A percentile compares a stretch with the other conserved stretches of the same genome.
Conservation (phyloP, 2,329 filamentous ascomycete species). For the Diaporthe capsici region DNA sequence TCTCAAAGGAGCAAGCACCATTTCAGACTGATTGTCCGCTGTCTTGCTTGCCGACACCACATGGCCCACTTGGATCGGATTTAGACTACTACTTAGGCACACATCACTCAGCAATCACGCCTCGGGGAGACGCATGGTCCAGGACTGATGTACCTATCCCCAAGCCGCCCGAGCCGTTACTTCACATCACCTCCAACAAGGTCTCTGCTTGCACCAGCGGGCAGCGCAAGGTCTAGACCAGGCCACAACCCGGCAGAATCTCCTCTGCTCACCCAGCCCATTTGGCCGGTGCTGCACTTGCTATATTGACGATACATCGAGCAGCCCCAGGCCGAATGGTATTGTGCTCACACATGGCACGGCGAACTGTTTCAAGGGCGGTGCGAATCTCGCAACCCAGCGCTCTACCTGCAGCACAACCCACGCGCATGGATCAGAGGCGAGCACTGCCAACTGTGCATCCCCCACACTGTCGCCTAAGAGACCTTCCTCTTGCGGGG, state of each 20-base stretch:
- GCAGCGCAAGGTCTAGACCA: neutral
- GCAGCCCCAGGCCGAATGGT: neutral
- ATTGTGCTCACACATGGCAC: neutral
- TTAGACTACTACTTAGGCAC: neutral
- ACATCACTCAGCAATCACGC: conserved; percentile 4
- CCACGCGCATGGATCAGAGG: neutral
- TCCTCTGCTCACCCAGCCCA: neutral
- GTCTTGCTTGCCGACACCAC: neutral
- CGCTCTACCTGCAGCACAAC: conserved; percentile 21
- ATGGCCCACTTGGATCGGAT: neutral
- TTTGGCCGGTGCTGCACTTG: conserved; percentile 1
- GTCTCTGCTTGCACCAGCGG: conserved; percentile 25
- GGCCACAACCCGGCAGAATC: neutral
- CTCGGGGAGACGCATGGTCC: neutral
- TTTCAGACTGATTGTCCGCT: neutral
- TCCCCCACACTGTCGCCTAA: conserved; percentile 3
- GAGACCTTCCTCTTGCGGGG: conserved; percentile 35
- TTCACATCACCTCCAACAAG: conserved; percentile 7
- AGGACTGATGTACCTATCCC: neutral
- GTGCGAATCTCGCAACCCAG: neutral
- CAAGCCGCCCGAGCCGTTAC: conserved; percentile 14
- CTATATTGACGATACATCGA: neutral
- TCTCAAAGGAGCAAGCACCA: conserved; percentile 32
- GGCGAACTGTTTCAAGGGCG: neutral
- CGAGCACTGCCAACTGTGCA: conserved; percentile 8